Evolutionary conservation across 2,329 filamentous ascomycete species (phyloP).

Genomic region (Fusarium sp.): DNA sequence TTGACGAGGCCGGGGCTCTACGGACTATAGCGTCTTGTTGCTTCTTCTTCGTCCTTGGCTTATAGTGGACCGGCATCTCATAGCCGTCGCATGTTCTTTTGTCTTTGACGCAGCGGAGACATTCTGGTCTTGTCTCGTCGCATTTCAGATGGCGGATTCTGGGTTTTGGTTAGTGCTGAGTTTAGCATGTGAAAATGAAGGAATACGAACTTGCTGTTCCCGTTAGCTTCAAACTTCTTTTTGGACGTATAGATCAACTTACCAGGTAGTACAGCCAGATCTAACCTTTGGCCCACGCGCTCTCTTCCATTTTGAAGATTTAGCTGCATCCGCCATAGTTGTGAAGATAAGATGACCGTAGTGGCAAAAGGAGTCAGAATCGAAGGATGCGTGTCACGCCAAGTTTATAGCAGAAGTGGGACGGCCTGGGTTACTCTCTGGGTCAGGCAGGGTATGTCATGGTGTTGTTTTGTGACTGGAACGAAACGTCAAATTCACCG

Average conservation of each 20-base stretch:
- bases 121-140: slow-evolving; percentile 22
- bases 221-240: not conserved
- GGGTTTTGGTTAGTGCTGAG: not conserved
- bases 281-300: slow-evolving; percentile 12
- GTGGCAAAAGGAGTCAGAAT: too few relatives aligned
- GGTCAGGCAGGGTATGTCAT: not conserved
- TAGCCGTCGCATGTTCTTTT: slow-evolving; percentile 21
- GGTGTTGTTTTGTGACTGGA: not conserved
- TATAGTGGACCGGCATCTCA: not conserved
- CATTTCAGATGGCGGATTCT: slow-evolving; percentile 32
- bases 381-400: too few relatives aligned
- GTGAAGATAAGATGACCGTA: too few relatives aligned
- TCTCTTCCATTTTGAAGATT: slow-evolving; percentile 7
- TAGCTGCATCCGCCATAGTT: not conserved
- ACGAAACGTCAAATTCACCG: not conserved
- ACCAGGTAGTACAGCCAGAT: slow-evolving; percentile 31
- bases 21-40: not conserved
- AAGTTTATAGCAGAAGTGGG: too few relatives aligned
- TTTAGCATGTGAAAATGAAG: accelerated
- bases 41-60: not conserved
- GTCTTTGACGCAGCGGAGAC: slow-evolving; percentile 20
- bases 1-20: not conserved
- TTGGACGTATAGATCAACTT: not conserved
- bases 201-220: slow-evolving; percentile 8
- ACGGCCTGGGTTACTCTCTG: too few relatives aligned